These are phyloP conservation scores for Colletotrichum echinochloae DNA, from an alignment of 2,329 filamentous ascomycete species.

Conservation along the genomic window DNA sequence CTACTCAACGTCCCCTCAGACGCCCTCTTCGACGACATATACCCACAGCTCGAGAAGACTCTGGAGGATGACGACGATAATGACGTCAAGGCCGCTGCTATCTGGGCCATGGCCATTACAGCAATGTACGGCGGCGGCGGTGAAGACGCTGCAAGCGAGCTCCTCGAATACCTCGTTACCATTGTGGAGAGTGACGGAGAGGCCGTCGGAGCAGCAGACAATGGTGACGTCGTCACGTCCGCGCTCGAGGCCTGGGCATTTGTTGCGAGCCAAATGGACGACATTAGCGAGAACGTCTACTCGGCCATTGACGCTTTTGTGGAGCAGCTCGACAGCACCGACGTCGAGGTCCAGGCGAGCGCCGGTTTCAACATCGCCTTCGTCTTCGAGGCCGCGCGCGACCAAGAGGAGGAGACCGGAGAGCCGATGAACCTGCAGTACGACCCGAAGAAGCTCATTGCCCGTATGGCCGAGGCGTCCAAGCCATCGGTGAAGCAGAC, in stretches of 20 bases:
- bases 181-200: slow-evolving; percentile 85
- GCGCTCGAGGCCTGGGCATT: slow-evolving; percentile 85
- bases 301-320: slow-evolving; percentile 83
- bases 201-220: slow-evolving; percentile 77
- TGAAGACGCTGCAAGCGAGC: slow-evolving; percentile 74
- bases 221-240: slow-evolving; percentile 76
- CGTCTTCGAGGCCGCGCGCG: slow-evolving; percentile 77
- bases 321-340: slow-evolving; percentile 84
- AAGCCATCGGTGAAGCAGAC: slow-evolving; percentile 61
- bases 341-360: slow-evolving; percentile 79
- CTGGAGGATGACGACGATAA: slow-evolving; percentile 76
- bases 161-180: slow-evolving; percentile 81
- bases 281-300: slow-evolving; percentile 78
- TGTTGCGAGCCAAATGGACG: slow-evolving; percentile 81
- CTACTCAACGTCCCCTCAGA: slow-evolving; percentile 75
- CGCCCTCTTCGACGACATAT: slow-evolving; percentile 72
- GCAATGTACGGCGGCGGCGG: slow-evolving; percentile 82
- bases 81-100: slow-evolving; percentile 74
- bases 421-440: slow-evolving; percentile 63
- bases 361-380: slow-evolving; percentile 86
- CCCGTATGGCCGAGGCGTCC: slow-evolving; percentile 61
- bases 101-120: slow-evolving; percentile 79
- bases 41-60: slow-evolving; percentile 68
- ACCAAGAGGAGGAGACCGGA: slow-evolving; percentile 61
- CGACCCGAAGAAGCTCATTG: slow-evolving; percentile 61